Percentiles rank a stretch among this genome's conserved stretches.
phyloP scores from a whole-genome alignment of 2,329 filamentous ascomycete species.

The Botrytis hyacinthi region DNA sequence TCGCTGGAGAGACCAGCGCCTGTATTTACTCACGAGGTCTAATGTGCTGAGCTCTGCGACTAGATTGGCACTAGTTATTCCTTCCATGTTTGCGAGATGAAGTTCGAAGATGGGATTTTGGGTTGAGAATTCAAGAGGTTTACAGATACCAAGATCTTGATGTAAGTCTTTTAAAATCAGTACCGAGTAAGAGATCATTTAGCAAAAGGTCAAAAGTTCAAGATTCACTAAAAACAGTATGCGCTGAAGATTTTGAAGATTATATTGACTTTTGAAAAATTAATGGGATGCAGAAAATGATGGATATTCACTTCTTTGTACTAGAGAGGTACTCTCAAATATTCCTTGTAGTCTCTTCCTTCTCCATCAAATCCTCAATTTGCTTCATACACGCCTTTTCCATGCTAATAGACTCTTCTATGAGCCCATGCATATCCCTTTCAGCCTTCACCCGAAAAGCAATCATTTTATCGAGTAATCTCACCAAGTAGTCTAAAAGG shows the following conservation, averaged over 20 bases:
- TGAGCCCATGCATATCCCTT: background rate
- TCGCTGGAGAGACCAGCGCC: no score
- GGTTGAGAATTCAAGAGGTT: background rate
- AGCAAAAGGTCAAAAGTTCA: background rate
- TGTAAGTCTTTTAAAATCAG: background rate
- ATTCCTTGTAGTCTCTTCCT: background rate
- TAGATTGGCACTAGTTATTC: fast-evolving
- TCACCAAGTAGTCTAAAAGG: background rate
- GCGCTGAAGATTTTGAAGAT: background rate
- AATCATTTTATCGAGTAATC: background rate
- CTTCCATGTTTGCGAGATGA: background rate
- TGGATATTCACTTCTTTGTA: background rate
- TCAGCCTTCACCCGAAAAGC: background rate
- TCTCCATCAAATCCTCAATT: background rate
- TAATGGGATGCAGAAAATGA: background rate
- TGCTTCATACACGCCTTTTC: background rate
- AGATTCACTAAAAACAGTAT: background rate
- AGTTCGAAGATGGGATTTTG: background rate
- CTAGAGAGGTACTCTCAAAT: background rate
- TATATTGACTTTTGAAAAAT: background rate
- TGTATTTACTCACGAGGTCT: background rate
- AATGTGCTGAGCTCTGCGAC: fast-evolving
- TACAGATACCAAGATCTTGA: background rate
- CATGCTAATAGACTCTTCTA: background rate
- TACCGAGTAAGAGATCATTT: fast-evolving